Evolutionary conservation across 2,329 filamentous ascomycete genomes (phyloP), one percentile per base, ranked within the genome.

Genomic region (Beauveria pseudobassiana): DNA sequence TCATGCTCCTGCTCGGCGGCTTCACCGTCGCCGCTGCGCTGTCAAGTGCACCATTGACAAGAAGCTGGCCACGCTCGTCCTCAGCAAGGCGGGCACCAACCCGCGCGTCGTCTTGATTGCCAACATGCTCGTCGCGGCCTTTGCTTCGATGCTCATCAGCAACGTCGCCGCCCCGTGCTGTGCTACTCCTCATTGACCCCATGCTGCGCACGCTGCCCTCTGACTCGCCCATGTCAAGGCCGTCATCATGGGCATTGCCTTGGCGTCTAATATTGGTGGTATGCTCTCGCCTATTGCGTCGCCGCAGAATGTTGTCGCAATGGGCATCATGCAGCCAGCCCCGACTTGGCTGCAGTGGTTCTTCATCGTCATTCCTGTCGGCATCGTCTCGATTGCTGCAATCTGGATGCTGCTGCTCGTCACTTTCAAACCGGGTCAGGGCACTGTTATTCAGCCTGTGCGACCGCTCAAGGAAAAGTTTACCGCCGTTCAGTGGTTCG

Each of bases 121-220:
- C 59, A 97, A 93, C 77, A 99, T 99, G 95, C 93, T 97, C 69
- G 95, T 99, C 48, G 93, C 93, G 61, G 96, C 95, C 70, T 96
- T 99, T 73, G 89, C 96, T 9, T 97, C 92, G 69, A 99, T 99
- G 95, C 91, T 96, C 81, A 98, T 99, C 70, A 96, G 92, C 76
- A 99, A 99, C 68, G 96, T 99, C 30, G 95, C 95, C 1, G 93
- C 96, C 1, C 95, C 0, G 95, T 99, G 10, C 82, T 99, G 43
- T 99, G 95, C 79, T 98, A 96, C 75, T 96, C 92, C 97, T 99
- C 69, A 96, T 99, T 63, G 93, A 96, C 87, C 95, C 96, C 3
- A 92, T 99, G 78, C 83, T 99, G 30, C 91, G 95, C 64, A 99
- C 97, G 64, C 82, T 99, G 40, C 90, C 93, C 0, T 84, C 90